Base-by-base conservation (phyloP, 345 rosid genomes). In the Streptanthus diversifolius region DNA sequence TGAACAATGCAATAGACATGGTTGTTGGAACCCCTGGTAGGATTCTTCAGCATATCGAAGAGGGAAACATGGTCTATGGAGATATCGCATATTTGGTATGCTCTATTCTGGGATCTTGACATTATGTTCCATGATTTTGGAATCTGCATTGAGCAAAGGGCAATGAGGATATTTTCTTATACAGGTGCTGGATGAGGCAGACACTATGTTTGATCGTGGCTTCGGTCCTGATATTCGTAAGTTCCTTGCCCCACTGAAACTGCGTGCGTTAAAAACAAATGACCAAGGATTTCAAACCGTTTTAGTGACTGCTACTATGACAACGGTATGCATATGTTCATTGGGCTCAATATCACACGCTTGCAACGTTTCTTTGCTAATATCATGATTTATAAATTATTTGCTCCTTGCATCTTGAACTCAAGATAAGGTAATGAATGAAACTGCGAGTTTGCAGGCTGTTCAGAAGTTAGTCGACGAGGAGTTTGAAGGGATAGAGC, bases 141-240 rank as follows among this genome's bases (percentile, higher is more conserved):
- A 6, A 8, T 48, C 58, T 5, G 13, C 7, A 25, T 57, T 57
- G 41, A 19, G 12, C 8, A 3, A n/a, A 5, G 30, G 4, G 4
- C 5, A 51, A 37, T 58, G 54, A 47, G 0, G 17, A 39, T 59
- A 7, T 63, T 48, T 66, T 45, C 19, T 54, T 77, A 79, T 43
- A 39, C 84, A 93, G 97, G 98, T 89, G 58, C 81, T 91, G 77
- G 98, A 93, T 83, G 98, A 93, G 83, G 98, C 98, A 41, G 98
- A 93, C 81, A 91, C 98, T 43, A 93, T 93, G 98, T 93, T 93
- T 71, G 98, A 91, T 80, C 96, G 83, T 75, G 96, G 97, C 39
- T 93, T 93, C 78, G 98, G 97, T 73, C 96, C 98, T 21, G 98
- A 93, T 49, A 93, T 93, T 71, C 89, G 84, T 29, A 93, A 93